These are phyloP conservation scores for Agaricus subrufescens DNA, from an alignment of 768 basidiomycete species.

Conservation along the genomic window DNA sequence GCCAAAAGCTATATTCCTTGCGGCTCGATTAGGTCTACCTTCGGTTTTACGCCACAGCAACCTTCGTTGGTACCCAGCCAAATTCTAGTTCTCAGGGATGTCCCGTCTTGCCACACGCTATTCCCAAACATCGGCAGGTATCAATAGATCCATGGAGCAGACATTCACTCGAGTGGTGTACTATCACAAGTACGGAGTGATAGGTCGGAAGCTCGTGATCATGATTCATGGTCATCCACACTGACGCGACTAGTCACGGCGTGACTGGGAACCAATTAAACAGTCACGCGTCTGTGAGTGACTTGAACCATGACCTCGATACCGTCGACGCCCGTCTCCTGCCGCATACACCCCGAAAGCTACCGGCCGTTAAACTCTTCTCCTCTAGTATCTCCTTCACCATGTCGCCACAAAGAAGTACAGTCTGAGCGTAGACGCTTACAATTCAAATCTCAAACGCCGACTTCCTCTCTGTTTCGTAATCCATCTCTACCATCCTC, in stretches of 20 bases:
- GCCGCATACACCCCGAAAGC: slow-evolving; percentile 24
- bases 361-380: slow-evolving; percentile 43
- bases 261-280: slow-evolving; percentile 8
- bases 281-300: slow-evolving; percentile 6
- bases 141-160: too few relatives aligned
- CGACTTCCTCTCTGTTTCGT: background rate
- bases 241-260: slow-evolving; percentile 5
- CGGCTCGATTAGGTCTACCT: too few relatives aligned
- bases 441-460: slow-evolving; percentile 4
- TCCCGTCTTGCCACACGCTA: too few relatives aligned
- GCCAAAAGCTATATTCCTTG: too few relatives aligned
- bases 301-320: slow-evolving; percentile 1
- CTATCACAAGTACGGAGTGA: too few relatives aligned
- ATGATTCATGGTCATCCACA: too few relatives aligned
- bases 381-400: slow-evolving; percentile 42
- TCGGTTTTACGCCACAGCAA: too few relatives aligned
- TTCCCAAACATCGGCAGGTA: too few relatives aligned
- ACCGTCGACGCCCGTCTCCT: slow-evolving; percentile 32
- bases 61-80: too few relatives aligned
- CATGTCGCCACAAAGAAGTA: slow-evolving; percentile 25
- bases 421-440: background rate
- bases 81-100: too few relatives aligned
- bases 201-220: too few relatives aligned
- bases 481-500: slow-evolving; percentile 20
- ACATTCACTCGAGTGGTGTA: too few relatives aligned